Conservation (phyloP, 345 rosid genomes). For the Hibiscus syriacus region DNA sequence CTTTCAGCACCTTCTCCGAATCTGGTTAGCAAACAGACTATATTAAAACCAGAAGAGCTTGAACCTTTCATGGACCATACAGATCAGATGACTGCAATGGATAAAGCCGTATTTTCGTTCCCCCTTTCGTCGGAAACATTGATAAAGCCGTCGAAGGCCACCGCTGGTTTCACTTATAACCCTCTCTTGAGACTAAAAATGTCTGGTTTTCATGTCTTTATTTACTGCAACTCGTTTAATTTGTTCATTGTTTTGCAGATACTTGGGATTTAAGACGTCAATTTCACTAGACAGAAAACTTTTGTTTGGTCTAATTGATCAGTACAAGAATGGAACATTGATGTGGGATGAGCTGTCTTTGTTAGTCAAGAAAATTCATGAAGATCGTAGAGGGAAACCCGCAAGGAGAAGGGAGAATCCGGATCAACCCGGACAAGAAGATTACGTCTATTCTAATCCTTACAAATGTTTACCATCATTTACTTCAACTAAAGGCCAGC, state of each 20-base stretch:
- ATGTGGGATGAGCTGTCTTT: constrained; percentile 29
- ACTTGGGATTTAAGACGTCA: constrained; percentile 30
- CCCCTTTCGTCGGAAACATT: constrained; percentile 28
- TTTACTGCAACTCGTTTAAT: too few relatives aligned
- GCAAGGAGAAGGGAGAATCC: constrained; percentile 16
- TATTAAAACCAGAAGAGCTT: constrained; percentile 25
- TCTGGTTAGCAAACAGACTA: constrained; percentile 35
- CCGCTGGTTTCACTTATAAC: constrained; percentile 17
- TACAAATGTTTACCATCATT: not conserved
- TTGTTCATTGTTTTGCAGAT: constrained; percentile 14
- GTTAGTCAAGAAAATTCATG: constrained; percentile 24
- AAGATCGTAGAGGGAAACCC: constrained; percentile 24
- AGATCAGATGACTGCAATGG: constrained; percentile 42
- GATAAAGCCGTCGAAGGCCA: constrained; percentile 42
- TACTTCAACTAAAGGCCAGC: too few relatives aligned
- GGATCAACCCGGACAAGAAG: constrained; percentile 32
- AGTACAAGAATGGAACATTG: constrained; percentile 18
- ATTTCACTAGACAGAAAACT: constrained; percentile 23
- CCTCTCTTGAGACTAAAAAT: not conserved
- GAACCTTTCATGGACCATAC: constrained; percentile 30
- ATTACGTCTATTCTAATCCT: not conserved
- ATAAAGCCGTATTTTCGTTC: constrained; percentile 36
- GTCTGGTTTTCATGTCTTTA: not conserved
- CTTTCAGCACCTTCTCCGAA: constrained; percentile 56
- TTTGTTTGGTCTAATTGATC: constrained; percentile 25